Percentiles rank a stretch among this genome's conserved stretches.
These are phyloP conservation scores for Zasmidium angulare DNA, from an alignment of 2,329 filamentous ascomycete genomes.

Conservation along the genomic window DNA sequence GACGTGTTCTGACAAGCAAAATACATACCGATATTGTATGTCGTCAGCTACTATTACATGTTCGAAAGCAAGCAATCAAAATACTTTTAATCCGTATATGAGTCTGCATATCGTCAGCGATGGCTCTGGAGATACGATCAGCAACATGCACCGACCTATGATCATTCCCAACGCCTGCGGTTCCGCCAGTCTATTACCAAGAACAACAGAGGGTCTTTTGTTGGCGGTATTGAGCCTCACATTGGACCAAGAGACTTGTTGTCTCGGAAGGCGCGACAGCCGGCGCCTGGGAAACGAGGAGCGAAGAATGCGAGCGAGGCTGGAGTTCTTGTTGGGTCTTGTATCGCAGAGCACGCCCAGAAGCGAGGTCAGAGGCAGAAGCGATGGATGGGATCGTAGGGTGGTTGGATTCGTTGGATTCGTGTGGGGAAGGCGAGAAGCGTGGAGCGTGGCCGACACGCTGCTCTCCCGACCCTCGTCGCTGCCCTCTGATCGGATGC, in stretches of 20 bases:
- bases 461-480: not conserved
- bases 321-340: not conserved
- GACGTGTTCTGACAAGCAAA: not conserved
- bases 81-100: constrained; percentile 20
- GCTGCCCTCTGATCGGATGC: not conserved
- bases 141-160: constrained; percentile 26
- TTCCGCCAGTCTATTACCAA: constrained; percentile 19
- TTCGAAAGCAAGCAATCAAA: constrained; percentile 17
- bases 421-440: not conserved
- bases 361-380: not conserved
- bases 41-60: constrained; percentile 32
- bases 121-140: constrained; percentile 1
- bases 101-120: constrained; percentile 18
- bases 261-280: constrained; percentile 7
- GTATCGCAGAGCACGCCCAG: not conserved
- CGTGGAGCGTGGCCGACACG: not conserved
- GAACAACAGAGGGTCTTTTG: constrained; percentile 15
- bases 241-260: constrained; percentile 12
- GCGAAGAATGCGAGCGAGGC: constrained; percentile 8
- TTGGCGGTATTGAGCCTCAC: constrained; percentile 17
- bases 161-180: constrained; percentile 27
- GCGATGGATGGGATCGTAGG: too few species aligned
- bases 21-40: constrained; percentile 19
- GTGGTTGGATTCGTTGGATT: not conserved
- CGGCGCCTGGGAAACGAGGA: constrained; percentile 8